phyloP scores from a whole-genome alignment of 1,284 basidiomycete species.

The Sporisorium iseilematis-ciliati region DNA sequence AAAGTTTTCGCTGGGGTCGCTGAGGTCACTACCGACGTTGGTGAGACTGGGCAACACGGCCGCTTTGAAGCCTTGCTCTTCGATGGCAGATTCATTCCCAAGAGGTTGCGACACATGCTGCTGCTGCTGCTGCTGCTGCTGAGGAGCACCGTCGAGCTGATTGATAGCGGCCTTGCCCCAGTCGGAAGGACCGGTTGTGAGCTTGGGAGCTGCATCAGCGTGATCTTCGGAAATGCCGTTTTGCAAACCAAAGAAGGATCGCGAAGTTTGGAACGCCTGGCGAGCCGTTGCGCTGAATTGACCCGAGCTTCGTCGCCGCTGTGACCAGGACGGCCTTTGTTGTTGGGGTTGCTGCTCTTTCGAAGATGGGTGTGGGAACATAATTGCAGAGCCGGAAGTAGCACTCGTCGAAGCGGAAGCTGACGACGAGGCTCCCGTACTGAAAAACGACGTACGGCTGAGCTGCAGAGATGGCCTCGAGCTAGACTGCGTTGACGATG shows the following conservation, averaged over 20 bases:
- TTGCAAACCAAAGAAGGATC: conserved; percentile 26
- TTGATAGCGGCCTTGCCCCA: too few species aligned
- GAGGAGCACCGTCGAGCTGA: too few species aligned
- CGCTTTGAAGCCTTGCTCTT: conserved; percentile 2
- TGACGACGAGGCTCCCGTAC: conserved; percentile 11
- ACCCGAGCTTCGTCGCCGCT: conserved; percentile 19
- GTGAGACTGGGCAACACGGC: background rate
- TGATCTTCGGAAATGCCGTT: conserved; percentile 22
- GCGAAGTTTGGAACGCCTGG: conserved; percentile 22
- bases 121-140: background rate
- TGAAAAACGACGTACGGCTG: conserved; percentile 19
- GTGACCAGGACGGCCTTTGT: background rate
- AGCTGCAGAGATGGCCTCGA: conserved; percentile 15
- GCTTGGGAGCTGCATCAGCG: background rate
- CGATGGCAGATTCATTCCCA: background rate
- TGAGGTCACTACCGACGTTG: background rate
- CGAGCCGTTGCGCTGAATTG: conserved; percentile 35
- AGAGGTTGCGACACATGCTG: background rate
- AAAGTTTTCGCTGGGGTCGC: background rate
- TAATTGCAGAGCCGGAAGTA: conserved; percentile 18
- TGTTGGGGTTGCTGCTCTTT: conserved; percentile 2
- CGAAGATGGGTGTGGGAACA: conserved; percentile 1
- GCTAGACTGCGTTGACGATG: conserved; percentile 6
- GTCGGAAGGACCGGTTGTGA: conserved; percentile 3
- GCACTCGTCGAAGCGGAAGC: conserved; percentile 3